These are phyloP conservation scores for Paramecium pentaurelia DNA, from an alignment of 73 alveolate genomes.

Conservation along the genomic window DNA sequence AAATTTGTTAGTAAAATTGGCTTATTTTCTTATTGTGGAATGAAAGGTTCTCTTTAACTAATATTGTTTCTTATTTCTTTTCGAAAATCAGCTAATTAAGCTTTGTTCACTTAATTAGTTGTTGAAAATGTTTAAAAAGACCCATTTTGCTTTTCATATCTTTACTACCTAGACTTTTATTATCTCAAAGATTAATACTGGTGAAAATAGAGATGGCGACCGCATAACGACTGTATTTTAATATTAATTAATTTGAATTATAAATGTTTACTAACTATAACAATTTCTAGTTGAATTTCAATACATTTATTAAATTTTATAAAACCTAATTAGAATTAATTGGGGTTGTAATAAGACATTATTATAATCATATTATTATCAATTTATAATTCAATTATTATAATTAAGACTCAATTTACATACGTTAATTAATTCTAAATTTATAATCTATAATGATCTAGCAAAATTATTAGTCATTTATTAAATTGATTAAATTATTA, in stretches of 20 bases:
- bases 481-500: too few species aligned
- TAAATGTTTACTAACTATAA: background rate
- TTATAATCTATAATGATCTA: background rate
- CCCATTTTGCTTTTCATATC: background rate
- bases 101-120: background rate
- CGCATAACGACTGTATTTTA: conserved; percentile 35
- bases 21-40: background rate
- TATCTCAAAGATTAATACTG: background rate
- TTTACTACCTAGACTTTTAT: background rate
- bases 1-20: background rate
- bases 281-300: background rate
- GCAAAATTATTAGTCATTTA: background rate
- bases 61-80: conserved; percentile 1
- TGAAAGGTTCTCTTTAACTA: conserved; percentile 25
- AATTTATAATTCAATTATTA: too few species aligned
- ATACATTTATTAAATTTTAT: too few species aligned
- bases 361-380: too few species aligned
- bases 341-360: too few species aligned
- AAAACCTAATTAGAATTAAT: too few species aligned
- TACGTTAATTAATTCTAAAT: too few species aligned
- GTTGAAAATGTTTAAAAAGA: background rate
- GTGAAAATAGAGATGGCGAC: conserved; percentile 34
- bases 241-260: background rate
- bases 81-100: conserved; percentile 13
- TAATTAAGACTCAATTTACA: too few species aligned